Conservation (phyloP, 2,329 filamentous ascomycete species). For the Monilinia polystroma region DNA sequence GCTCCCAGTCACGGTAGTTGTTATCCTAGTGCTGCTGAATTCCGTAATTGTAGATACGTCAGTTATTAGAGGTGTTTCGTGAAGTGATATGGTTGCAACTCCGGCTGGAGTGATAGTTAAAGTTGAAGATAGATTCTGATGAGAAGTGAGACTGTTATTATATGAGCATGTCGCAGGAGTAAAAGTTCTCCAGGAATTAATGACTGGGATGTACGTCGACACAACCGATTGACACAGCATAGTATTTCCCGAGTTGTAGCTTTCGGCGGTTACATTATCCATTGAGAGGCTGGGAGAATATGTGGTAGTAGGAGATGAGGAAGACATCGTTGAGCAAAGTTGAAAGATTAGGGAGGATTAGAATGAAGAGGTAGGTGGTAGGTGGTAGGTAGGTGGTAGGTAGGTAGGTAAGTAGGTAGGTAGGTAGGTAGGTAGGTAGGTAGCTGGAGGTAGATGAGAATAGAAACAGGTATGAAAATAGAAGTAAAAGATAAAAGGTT, state of each 20-base stretch:
- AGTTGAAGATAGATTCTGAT: not conserved
- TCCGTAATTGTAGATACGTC: slow-evolving; percentile 20
- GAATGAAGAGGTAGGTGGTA: not conserved
- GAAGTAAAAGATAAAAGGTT: not conserved
- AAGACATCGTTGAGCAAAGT: not conserved
- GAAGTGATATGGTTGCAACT: not conserved
- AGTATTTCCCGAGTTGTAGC: slow-evolving; percentile 13
- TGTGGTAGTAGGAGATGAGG: not conserved
- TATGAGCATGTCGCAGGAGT: slow-evolving; percentile 18
- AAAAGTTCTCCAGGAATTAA: slow-evolving; percentile 17
- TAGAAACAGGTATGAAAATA: not conserved
- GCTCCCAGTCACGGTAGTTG: slow-evolving; percentile 19
- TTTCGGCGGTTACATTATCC: not conserved
- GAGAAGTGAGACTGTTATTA: not conserved
- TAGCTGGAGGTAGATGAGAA: too few species aligned
- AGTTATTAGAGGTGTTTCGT: not conserved
- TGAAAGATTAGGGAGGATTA: not conserved
- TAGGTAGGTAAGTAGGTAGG: too few species aligned
- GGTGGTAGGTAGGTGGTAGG: too few species aligned
- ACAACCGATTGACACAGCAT: slow-evolving; percentile 17
- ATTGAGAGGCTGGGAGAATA: not conserved
- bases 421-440: not conserved
- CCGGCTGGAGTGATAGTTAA: not conserved
- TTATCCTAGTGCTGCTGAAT: slow-evolving; percentile 16
- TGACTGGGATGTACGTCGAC: slow-evolving; percentile 17